Evolutionary conservation across 129 eudicot genomes (phyloP).

Genomic region (Calendula officinalis): DNA sequence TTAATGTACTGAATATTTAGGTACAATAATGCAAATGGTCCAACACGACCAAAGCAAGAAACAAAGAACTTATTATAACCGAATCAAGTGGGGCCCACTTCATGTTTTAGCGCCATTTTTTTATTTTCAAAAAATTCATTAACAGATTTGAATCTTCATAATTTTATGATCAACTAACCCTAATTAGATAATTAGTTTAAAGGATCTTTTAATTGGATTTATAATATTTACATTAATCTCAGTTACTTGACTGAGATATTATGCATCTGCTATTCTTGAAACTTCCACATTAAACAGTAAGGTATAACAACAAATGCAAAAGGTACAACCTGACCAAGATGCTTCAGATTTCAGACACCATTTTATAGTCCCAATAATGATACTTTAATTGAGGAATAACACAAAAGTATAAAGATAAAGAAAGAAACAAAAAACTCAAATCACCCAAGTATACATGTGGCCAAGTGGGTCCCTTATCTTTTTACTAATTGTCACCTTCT

Average conservation of each 20-base stretch:
- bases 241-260: constrained; percentile 27
- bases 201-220: not conserved
- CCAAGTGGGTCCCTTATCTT: constrained; percentile 28
- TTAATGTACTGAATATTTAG: not conserved
- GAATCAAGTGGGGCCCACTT: too few species aligned
- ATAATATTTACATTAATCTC: not conserved
- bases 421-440: constrained; percentile 34
- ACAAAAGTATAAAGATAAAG: constrained; percentile 27
- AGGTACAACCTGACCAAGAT: constrained; percentile 12
- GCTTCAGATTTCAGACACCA: constrained; percentile 8
- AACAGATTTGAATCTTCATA: not conserved
- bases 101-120: not conserved
- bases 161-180: not conserved
- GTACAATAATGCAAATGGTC: constrained; percentile 13
- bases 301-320: constrained; percentile 25
- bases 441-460: constrained; percentile 35
- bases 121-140: not conserved
- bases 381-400: constrained; percentile 29
- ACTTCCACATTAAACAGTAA: constrained; percentile 2
- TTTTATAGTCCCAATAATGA: constrained; percentile 27
- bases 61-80: not conserved
- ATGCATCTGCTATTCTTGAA: constrained; percentile 16
- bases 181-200: not conserved
- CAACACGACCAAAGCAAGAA: constrained; percentile 10
- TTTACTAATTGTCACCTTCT: constrained; percentile 20